Conservation (phyloP, 306 rosid species). For the Alnus glutinosa region DNA sequence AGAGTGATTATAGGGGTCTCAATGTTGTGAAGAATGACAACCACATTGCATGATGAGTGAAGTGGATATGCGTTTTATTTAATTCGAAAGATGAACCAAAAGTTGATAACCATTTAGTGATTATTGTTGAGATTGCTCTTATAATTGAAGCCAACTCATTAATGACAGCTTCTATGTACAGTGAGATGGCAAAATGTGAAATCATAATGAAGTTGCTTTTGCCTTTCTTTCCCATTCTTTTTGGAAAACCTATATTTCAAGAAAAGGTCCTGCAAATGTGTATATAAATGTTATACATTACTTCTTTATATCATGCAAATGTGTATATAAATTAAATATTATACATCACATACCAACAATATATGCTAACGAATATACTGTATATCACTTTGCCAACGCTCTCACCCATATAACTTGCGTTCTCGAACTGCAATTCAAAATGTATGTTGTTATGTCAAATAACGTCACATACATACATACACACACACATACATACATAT, state of each 20-base stretch:
- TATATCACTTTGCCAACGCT: too few relatives aligned
- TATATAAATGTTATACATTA: too few relatives aligned
- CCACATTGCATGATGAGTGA: background rate
- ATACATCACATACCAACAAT: too few relatives aligned
- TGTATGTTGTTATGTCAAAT: too few relatives aligned
- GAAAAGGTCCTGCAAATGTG: too few relatives aligned
- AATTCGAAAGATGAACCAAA: background rate
- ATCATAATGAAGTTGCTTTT: background rate
- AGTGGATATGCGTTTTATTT: conserved; percentile 9
- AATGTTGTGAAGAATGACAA: conserved; percentile 21
- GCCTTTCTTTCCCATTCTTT: background rate
- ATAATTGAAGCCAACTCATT: conserved; percentile 9
- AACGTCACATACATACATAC: too few relatives aligned
- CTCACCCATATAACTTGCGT: too few relatives aligned
- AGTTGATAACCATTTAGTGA: background rate
- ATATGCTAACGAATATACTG: too few relatives aligned
- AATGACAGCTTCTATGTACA: background rate
- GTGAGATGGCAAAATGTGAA: background rate
- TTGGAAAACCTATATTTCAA: conserved; percentile 2
- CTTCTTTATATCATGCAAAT: too few relatives aligned
- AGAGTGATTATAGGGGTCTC: conserved; percentile 14
- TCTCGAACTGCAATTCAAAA: too few relatives aligned
- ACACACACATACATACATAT: too few relatives aligned
- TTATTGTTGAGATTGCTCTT: background rate
- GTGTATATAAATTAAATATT: too few relatives aligned